A percentile compares a stretch with the other conserved stretches of the same genome.
These are phyloP conservation scores for Tulasnella sp. DNA, from an alignment of 768 basidiomycete species.

Conservation along the genomic window DNA sequence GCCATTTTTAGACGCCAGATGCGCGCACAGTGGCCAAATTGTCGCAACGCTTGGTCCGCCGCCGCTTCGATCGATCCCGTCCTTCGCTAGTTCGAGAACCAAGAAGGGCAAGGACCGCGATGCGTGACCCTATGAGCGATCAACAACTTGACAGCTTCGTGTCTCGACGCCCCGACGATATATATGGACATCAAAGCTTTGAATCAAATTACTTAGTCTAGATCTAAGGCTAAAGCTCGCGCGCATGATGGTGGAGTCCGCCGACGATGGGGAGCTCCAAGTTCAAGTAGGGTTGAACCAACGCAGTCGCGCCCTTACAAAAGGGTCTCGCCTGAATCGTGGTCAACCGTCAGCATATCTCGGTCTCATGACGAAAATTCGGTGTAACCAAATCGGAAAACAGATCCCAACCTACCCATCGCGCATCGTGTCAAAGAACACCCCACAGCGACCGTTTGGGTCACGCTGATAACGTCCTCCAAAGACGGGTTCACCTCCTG, in stretches of 20 bases:
- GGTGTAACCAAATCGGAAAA: not conserved
- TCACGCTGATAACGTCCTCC: conserved; percentile 64
- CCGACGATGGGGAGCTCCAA: not conserved
- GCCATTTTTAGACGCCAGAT: conserved; percentile 6
- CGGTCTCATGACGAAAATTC: not conserved
- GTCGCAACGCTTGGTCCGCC: not conserved
- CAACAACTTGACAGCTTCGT: not conserved
- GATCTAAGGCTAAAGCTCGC: not conserved
- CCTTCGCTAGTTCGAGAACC: not conserved
- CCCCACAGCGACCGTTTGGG: conserved; percentile 86
- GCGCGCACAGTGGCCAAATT: not conserved
- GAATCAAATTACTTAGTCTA: not conserved
- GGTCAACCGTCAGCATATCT: conserved; percentile 4
- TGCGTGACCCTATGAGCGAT: not conserved
- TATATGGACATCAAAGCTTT: not conserved
- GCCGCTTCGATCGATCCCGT: not conserved
- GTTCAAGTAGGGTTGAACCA: not conserved
- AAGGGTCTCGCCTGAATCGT: conserved; percentile 18
- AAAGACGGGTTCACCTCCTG: conserved; percentile 98
- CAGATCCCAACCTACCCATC: conserved; percentile 54
- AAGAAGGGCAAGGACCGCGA: not conserved
- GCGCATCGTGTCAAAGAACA: conserved; percentile 81
- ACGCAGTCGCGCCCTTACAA: not conserved
- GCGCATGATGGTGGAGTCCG: not conserved
- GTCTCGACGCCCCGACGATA: not conserved